Conservation (phyloP, 305 asterid genomes). For the Rubia peregrina region DNA sequence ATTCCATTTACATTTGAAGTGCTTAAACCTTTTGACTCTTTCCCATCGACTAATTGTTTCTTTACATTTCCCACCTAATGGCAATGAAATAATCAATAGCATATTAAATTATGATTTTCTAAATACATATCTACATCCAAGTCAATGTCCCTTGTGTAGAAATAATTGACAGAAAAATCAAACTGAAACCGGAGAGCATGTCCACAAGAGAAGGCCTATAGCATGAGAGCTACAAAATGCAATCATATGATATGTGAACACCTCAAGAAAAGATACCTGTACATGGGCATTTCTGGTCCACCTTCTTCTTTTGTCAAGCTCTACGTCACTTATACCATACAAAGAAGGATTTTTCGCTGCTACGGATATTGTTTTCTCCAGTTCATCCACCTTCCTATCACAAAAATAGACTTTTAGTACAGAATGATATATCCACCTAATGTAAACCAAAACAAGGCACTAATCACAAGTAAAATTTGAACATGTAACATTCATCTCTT, state of each 20-base stretch:
- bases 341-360: conserved; percentile 73
- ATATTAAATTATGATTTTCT: not conserved
- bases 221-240: not conserved
- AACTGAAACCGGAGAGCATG: not conserved
- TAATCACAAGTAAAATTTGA: not conserved
- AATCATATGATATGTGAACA: not conserved
- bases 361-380: conserved; percentile 77
- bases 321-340: conserved; percentile 63
- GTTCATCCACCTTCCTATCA: conserved; percentile 88
- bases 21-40: conserved; percentile 54
- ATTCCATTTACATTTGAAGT: conserved; percentile 58
- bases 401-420: conserved; percentile 42
- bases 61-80: conserved; percentile 71
- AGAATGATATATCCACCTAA: conserved; percentile 11
- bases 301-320: conserved; percentile 77
- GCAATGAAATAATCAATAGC: conserved; percentile 3
- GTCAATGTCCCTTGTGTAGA: too few species aligned
- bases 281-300: conserved; percentile 88
- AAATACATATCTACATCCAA: not conserved
- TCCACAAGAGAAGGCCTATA: not conserved
- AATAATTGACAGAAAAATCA: not conserved
- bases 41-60: conserved; percentile 50
- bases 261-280: conserved; percentile 45
- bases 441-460: not conserved
- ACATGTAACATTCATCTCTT: not conserved